Percentiles rank a stretch among this genome's conserved stretches.
Conservation (phyloP, 2,329 filamentous ascomycete species). For the Ophiocordyceps australis region DNA sequence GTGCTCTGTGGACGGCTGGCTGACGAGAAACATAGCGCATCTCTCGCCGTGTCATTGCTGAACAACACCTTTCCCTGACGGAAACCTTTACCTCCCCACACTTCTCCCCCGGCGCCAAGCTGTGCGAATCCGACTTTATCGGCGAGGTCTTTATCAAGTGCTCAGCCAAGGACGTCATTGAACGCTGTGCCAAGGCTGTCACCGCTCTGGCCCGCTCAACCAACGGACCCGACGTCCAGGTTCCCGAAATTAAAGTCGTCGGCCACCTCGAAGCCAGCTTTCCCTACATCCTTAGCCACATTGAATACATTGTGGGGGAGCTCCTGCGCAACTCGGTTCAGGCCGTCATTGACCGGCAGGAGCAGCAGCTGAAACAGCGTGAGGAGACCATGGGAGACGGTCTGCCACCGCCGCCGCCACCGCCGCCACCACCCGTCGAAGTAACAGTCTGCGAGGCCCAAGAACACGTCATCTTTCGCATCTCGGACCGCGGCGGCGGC, state of each 20-base stretch:
- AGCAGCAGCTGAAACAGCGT: conserved; percentile 14
- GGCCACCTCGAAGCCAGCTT: conserved; percentile 84
- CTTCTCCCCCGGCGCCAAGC: conserved; percentile 68
- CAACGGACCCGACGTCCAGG: conserved; percentile 49
- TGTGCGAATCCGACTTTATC: conserved; percentile 65
- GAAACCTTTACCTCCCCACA: conserved; percentile 84
- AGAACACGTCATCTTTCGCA: conserved; percentile 89
- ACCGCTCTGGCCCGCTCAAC: conserved; percentile 56
- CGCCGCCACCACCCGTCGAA: conserved; percentile 62
- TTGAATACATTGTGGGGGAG: conserved; percentile 95
- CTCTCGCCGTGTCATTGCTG: conserved; percentile 86
- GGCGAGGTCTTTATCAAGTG: conserved; percentile 92
- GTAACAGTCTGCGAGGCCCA: conserved; percentile 87
- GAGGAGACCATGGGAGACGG: conserved; percentile 45
- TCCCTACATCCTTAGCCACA: conserved; percentile 86
- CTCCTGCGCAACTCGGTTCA: conserved; percentile 89
- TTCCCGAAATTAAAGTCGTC: conserved; percentile 68
- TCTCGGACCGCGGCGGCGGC: conserved; percentile 89
- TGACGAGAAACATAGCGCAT: conserved; percentile 44
- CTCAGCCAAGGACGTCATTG: conserved; percentile 75
- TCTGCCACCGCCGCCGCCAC: conserved; percentile 31
- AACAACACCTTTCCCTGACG: conserved; percentile 88
- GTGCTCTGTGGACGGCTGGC: conserved; percentile 2
- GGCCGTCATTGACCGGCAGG: conserved; percentile 64
- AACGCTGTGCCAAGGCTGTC: conserved; percentile 62